Evolutionary conservation across 192 early-diverging fungal species (phyloP).

Genomic region (Chytriomyces sp.): DNA sequence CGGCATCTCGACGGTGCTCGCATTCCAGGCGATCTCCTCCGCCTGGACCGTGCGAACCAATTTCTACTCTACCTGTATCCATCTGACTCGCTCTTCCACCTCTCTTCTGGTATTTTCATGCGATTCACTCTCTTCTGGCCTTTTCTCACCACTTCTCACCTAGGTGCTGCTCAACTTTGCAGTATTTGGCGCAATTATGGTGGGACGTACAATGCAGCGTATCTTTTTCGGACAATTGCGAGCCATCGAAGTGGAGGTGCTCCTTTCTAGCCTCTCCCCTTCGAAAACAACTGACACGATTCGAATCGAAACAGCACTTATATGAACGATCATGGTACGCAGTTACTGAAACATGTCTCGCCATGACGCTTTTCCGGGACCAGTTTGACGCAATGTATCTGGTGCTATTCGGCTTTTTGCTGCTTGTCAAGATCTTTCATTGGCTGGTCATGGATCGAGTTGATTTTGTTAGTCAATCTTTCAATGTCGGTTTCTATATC

Average conservation of each 20-base stretch:
- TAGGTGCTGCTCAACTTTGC: conserved; percentile 83
- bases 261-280: neutral
- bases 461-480: conserved; percentile 66
- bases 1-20: conserved; percentile 28
- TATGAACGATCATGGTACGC: conserved; percentile 98
- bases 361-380: conserved; percentile 94
- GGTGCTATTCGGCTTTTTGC: conserved; percentile 81
- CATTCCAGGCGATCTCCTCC: conserved; percentile 40
- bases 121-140: conserved; percentile 1
- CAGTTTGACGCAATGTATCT: conserved; percentile 90
- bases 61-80: conserved; percentile 91
- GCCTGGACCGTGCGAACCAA: conserved; percentile 57
- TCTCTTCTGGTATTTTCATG: conserved; percentile 79
- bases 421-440: conserved; percentile 95
- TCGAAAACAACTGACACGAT: neutral
- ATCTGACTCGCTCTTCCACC: conserved; percentile 84
- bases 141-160: neutral
- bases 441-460: conserved; percentile 94
- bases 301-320: conserved; percentile 67
- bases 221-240: conserved; percentile 92
- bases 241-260: conserved; percentile 90
- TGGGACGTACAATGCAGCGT: conserved; percentile 76
- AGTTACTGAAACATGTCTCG: conserved; percentile 94
- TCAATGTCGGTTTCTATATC: neutral
- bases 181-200: conserved; percentile 76